These are phyloP conservation scores for Tranzscheliella williamsii DNA, from an alignment of 1,284 basidiomycete species.

Conservation along the genomic window DNA sequence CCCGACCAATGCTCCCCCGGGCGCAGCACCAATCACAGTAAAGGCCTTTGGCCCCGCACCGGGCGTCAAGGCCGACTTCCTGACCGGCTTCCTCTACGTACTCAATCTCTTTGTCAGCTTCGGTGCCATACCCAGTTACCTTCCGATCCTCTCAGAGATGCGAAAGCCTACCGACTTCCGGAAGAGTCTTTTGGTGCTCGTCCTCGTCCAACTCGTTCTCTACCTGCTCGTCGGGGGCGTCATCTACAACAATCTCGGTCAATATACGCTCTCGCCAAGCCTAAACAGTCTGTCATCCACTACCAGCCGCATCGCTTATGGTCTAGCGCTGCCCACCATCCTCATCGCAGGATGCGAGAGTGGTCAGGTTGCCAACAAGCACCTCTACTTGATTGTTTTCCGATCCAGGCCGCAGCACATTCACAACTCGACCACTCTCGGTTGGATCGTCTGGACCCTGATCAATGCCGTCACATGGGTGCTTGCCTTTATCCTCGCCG, in stretches of 20 bases:
- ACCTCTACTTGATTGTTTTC: constrained; percentile 45
- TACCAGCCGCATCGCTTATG: constrained; percentile 48
- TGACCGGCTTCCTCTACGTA: constrained; percentile 42
- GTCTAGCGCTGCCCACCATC: constrained; percentile 50
- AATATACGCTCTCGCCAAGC: constrained; percentile 52
- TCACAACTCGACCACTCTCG: constrained; percentile 27
- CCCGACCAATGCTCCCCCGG: constrained; percentile 27
- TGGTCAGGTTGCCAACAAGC: constrained; percentile 49
- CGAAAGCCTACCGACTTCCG: constrained; percentile 42
- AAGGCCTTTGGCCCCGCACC: constrained; percentile 43
- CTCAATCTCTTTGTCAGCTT: constrained; percentile 49
- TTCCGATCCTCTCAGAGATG: constrained; percentile 55
- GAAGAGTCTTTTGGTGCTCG: constrained; percentile 37
- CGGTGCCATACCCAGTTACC: constrained; percentile 45
- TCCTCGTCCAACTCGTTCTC: constrained; percentile 43
- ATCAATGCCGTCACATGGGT: constrained; percentile 52
- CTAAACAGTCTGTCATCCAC: constrained; percentile 39
- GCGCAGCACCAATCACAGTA: constrained; percentile 27
- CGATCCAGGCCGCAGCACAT: constrained; percentile 36
- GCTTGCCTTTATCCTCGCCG: constrained; percentile 45
- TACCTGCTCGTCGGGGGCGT: constrained; percentile 54
- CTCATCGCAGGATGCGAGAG: constrained; percentile 51
- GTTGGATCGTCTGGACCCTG: constrained; percentile 43
- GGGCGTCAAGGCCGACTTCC: constrained; percentile 37
- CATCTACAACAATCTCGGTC: constrained; percentile 51